Conservation (phyloP, 805 yeast genomes). For the Blastobotrys chiropterorum region DNA sequence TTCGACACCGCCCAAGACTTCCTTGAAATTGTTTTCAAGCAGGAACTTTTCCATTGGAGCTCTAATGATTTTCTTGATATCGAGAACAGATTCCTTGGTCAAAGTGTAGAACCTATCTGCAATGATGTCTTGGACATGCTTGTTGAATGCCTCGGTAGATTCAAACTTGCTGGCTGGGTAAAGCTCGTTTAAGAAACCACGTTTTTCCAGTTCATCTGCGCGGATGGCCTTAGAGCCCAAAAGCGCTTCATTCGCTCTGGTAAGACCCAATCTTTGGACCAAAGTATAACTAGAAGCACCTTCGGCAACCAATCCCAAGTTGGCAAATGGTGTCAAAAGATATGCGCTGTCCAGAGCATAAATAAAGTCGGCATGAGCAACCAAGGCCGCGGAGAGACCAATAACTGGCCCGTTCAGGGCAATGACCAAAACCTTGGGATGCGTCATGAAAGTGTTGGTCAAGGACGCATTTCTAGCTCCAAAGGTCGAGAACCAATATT, state of each 20-base stretch:
- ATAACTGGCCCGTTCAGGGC: slow-evolving; percentile 85
- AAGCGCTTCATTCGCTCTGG: slow-evolving; percentile 66
- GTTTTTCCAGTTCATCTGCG: slow-evolving; percentile 48
- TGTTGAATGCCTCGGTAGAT: slow-evolving; percentile 44
- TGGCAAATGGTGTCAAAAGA: slow-evolving; percentile 70
- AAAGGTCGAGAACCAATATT: slow-evolving; percentile 49
- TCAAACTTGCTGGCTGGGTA: slow-evolving; percentile 34
- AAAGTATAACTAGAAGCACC: slow-evolving; percentile 70
- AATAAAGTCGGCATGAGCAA: slow-evolving; percentile 69
- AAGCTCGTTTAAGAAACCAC: slow-evolving; percentile 59
- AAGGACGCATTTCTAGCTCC: slow-evolving; percentile 67
- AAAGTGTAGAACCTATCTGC: slow-evolving; percentile 37
- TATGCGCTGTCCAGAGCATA: slow-evolving; percentile 56
- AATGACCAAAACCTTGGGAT: slow-evolving; percentile 60
- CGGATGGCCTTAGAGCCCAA: slow-evolving; percentile 60
- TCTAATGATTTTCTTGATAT: slow-evolving; percentile 41
- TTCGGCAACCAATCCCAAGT: slow-evolving; percentile 76
- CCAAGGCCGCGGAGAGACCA: slow-evolving; percentile 69
- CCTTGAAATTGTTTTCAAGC: slow-evolving; percentile 52
- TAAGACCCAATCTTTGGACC: slow-evolving; percentile 63
- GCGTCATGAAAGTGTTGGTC: slow-evolving; percentile 62
- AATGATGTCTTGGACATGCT: slow-evolving; percentile 37
- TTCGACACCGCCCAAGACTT: slow-evolving; percentile 60
- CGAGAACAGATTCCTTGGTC: slow-evolving; percentile 39
- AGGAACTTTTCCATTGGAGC: slow-evolving; percentile 30